Evolutionary conservation across 192 early-diverging fungal genomes (phyloP).

Genomic region (Gaertneriomyces semiglobifer): DNA sequence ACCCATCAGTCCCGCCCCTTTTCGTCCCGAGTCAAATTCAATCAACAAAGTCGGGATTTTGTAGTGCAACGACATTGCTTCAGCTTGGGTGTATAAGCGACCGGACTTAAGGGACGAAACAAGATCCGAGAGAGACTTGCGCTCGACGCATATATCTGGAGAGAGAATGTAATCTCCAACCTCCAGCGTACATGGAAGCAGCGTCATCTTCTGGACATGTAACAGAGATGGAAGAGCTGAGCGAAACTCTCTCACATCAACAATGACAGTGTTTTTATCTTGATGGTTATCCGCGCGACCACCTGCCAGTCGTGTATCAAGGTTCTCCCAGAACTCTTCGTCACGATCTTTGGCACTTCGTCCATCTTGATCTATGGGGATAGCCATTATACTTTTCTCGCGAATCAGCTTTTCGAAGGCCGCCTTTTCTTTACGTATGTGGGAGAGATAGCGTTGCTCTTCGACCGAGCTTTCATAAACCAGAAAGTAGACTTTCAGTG

Average conservation of each 20-base stretch:
- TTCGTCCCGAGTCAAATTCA: constrained; percentile 68
- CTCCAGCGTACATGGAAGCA: constrained; percentile 80
- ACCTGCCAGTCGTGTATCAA: constrained; percentile 64
- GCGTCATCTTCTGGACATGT: constrained; percentile 68
- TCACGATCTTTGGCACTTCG: constrained; percentile 41
- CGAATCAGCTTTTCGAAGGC: constrained; percentile 89
- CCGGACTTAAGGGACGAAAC: constrained; percentile 78
- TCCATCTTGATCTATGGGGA: constrained; percentile 68
- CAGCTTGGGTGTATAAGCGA: constrained; percentile 84
- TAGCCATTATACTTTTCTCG: constrained; percentile 81
- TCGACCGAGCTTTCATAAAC: constrained; percentile 93
- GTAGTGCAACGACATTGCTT: constrained; percentile 85
- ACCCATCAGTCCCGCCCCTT: too few species aligned
- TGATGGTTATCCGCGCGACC: constrained; percentile 40
- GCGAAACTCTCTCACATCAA: constrained; percentile 92
- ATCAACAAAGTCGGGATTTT: constrained; percentile 75
- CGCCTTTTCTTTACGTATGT: constrained; percentile 83
- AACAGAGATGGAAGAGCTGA: constrained; percentile 84
- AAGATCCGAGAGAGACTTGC: constrained; percentile 88
- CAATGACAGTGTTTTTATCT: constrained; percentile 54
- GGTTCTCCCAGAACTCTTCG: constrained; percentile 49
- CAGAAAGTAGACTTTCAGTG: constrained; percentile 83
- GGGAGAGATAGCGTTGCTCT: constrained; percentile 85
- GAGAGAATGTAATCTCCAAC: constrained; percentile 93
- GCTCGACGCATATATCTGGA: constrained; percentile 82